A percentile compares a stretch with the other conserved stretches of the same genome.
These are phyloP conservation scores for Cordyceps farinosa DNA, from an alignment of 2,329 filamentous ascomycete genomes.

Conservation along the genomic window DNA sequence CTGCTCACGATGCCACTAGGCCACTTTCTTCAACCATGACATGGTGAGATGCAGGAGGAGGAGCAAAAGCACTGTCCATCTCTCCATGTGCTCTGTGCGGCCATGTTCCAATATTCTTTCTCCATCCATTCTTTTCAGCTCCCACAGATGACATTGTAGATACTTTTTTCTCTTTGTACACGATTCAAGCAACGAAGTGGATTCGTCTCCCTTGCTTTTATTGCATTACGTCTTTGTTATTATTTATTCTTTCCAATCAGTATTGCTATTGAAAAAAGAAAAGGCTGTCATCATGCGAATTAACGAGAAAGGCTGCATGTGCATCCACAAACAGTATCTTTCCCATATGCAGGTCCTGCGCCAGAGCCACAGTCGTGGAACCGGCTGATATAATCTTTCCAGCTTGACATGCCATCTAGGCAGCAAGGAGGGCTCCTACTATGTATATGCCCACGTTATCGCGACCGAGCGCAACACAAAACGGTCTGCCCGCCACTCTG, in stretches of 20 bases:
- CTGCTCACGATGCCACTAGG: conserved; percentile 3
- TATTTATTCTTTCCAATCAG: not conserved
- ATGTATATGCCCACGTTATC: not conserved
- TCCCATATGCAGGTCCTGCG: no score
- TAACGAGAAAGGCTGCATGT: no score
- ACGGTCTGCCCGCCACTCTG: not conserved
- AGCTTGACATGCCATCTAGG: not conserved
- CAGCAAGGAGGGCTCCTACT: not conserved
- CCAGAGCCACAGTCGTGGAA: no score
- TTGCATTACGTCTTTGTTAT: not conserved
- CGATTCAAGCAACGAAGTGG: not conserved
- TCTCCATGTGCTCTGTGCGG: conserved; percentile 8
- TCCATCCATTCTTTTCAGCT: conserved; percentile 8
- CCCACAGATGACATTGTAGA: not conserved
- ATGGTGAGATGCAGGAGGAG: not conserved
- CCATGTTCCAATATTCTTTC: not conserved
- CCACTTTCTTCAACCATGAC: not conserved
- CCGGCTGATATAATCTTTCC: no score
- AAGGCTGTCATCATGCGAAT: no score
- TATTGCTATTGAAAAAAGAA: no score
- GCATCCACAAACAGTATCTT: no score
- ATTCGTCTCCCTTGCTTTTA: not conserved
- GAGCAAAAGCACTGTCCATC: conserved; percentile 5
- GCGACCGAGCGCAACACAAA: not conserved
- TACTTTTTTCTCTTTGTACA: not conserved